phyloP scores from a whole-genome alignment of 805 yeast species.

The Cyberlindnera euphorbiiphila region DNA sequence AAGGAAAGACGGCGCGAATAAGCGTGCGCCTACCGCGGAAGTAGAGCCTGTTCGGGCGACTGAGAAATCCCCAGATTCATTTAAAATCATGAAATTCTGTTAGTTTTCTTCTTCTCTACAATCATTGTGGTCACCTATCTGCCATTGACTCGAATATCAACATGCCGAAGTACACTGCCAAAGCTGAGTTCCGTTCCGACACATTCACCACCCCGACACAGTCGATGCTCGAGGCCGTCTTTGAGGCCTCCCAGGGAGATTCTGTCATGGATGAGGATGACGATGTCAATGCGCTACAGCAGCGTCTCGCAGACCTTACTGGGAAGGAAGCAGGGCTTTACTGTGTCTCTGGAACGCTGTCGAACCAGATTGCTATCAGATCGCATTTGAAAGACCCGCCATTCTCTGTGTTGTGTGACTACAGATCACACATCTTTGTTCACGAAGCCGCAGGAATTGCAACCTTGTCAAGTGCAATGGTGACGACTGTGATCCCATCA shows the following conservation, averaged over 20 bases:
- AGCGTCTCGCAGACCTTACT: slow-evolving; percentile 58
- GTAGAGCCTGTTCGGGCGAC: too few species aligned
- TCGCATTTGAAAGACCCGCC: slow-evolving; percentile 79
- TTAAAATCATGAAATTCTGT: too few species aligned
- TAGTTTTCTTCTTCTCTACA: too few species aligned
- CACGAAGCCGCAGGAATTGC: slow-evolving; percentile 93
- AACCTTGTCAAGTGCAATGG: slow-evolving; percentile 88
- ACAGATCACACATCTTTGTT: slow-evolving; percentile 76
- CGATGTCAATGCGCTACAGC: slow-evolving; percentile 62
- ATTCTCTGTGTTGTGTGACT: slow-evolving; percentile 79
- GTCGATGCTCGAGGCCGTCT: slow-evolving; percentile 62
- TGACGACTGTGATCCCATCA: slow-evolving; percentile 70
- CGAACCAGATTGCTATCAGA: slow-evolving; percentile 83
- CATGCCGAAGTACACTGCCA: slow-evolving; percentile 23
- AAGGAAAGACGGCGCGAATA: background rate
- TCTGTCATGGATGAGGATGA: slow-evolving; percentile 85
- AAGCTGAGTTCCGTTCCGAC: slow-evolving; percentile 65
- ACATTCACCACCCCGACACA: slow-evolving; percentile 87
- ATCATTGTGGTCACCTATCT: too few species aligned
- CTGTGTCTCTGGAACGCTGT: slow-evolving; percentile 86
- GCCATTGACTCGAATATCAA: too few species aligned
- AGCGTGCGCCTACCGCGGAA: too few species aligned
- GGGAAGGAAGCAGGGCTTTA: slow-evolving; percentile 80
- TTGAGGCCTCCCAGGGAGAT: slow-evolving; percentile 68
- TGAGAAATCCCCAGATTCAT: too few species aligned